phyloP scores from a whole-genome alignment of 2,329 filamentous ascomycete genomes.

The Tetracladium maxilliforme region DNA sequence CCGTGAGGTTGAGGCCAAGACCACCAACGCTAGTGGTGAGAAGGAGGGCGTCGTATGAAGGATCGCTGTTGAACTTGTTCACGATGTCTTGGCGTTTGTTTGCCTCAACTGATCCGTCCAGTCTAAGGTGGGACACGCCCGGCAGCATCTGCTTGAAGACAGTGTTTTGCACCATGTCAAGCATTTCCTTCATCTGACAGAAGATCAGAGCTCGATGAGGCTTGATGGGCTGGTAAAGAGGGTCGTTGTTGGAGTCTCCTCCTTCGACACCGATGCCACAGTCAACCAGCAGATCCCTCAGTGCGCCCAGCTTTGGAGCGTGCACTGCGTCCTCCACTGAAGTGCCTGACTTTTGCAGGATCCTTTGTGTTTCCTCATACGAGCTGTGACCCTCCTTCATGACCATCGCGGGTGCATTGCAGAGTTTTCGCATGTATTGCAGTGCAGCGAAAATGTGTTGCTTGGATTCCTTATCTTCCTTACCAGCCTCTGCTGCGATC shows the following conservation, averaged over 20 bases:
- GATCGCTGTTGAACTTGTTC: conserved; percentile 97
- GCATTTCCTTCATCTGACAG: conserved; percentile 99
- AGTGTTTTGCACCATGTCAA: conserved; percentile 94
- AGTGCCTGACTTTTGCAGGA: conserved; percentile 65
- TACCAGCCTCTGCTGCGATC: conserved; percentile 68
- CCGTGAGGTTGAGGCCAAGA: conserved; percentile 85
- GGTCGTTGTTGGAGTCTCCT: no score
- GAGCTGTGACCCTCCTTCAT: conserved; percentile 88
- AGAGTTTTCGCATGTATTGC: conserved; percentile 98
- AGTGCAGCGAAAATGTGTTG: conserved; percentile 98
- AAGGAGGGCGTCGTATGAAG: conserved; percentile 86
- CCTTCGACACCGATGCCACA: conserved; percentile 85
- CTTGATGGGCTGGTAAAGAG: conserved; percentile 59
- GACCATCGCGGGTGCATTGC: conserved; percentile 91
- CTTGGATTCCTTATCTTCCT: conserved; percentile 83
- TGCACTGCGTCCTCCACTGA: conserved; percentile 74
- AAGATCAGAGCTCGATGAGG: conserved; percentile 93
- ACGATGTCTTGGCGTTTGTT: conserved; percentile 93
- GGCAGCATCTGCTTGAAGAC: conserved; percentile 86
- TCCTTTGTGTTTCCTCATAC: conserved; percentile 74
- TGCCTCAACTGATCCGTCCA: conserved; percentile 86
- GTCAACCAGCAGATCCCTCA: conserved; percentile 90
- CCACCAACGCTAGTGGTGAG: conserved; percentile 93
- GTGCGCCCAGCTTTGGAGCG: conserved; percentile 81
- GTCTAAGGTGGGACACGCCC: conserved; percentile 80